Base-by-base conservation (phyloP, 352 stramenopile species). In the Pythium folliculosum region DNA sequence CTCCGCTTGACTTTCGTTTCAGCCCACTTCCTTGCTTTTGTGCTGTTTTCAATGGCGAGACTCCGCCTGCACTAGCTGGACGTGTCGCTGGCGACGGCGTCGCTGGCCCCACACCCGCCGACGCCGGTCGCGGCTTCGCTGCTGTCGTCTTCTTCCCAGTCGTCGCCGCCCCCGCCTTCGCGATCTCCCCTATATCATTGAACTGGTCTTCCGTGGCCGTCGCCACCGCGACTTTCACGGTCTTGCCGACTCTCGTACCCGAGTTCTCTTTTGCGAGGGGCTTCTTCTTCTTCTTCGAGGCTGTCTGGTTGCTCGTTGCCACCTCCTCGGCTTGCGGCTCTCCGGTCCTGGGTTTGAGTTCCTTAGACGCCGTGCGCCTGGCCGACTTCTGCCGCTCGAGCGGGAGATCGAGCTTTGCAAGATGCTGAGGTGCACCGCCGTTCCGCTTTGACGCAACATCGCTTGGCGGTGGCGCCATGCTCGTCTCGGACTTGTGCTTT, bases 321-420 rank as follows among this genome's bases (percentile, higher is more conserved):
- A 37, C 9, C 38, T 44, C 35, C n/a, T 60, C 49, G 22, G 60
- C 40, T 3, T 55, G 10, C 23, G 40, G 43, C 14, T 54, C 27
- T 30, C 19, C n/a, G 27, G 27, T 12, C 16, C 19, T 30, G n/a
- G 19, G 43, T 30, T 62, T 71, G 1, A 21, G 10, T 37, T 5
- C 4, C 21, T 63, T 59, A 8, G 32, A 9, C 19, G 19, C 13
- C n/a, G 48, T 51, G 27, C 52, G 52, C 19, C 47, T 57, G 1
- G 55, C 50, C 0, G 63, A 70, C 7, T 71, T 70, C 38, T 75
- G 50, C 5, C 69, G 69, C 50, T 75, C 69, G 9, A 47, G 21
- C 1, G 59, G 38, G 8, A 75, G 12, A 43, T 75, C 69, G 16
- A 75, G 57, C 35, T 64, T 68, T 10, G 22, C 63, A 21, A 75